Evolutionary conservation across 208 protist genomes (phyloP).

Genomic region (Leishmania lainsoni): DNA sequence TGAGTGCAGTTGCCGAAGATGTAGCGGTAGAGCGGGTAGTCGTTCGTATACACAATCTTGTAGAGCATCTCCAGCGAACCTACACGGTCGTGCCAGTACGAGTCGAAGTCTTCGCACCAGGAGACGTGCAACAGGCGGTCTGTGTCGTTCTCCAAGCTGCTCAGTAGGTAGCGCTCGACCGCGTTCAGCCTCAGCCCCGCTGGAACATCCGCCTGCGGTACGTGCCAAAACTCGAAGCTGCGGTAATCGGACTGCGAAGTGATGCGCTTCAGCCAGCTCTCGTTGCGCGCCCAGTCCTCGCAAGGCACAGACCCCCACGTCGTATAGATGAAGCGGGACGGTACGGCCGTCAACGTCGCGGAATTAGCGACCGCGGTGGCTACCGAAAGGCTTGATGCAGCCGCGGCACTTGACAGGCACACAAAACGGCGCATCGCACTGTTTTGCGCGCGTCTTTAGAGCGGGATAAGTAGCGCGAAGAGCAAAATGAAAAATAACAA

Average conservation of each 20-base stretch:
- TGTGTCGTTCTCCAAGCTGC: constrained; percentile 84
- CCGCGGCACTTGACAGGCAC: constrained; percentile 18
- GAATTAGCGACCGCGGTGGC: constrained; percentile 20
- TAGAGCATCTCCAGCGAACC: constrained; percentile 74
- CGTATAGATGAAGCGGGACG: constrained; percentile 77
- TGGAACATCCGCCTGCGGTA: constrained; percentile 62
- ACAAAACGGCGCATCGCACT: constrained; percentile 41
- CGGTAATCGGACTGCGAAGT: constrained; percentile 73
- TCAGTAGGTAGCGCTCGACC: constrained; percentile 83
- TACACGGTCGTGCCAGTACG: constrained; percentile 89
- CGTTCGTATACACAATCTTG: constrained; percentile 65
- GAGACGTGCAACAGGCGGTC: constrained; percentile 71
- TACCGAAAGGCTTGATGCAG: constrained; percentile 13
- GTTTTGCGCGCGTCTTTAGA: not conserved
- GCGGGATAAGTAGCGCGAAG: not conserved
- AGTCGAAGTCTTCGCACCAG: constrained; percentile 91
- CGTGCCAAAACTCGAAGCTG: constrained; percentile 89
- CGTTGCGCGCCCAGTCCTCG: constrained; percentile 59
- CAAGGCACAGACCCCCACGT: constrained; percentile 72
- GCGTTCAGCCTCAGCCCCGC: constrained; percentile 52
- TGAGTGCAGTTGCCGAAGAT: constrained; percentile 78
- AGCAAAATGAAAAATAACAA: not conserved
- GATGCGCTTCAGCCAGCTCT: constrained; percentile 81
- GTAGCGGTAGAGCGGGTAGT: constrained; percentile 63
- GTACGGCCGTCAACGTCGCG: constrained; percentile 11